Evolutionary conservation across 441 rosid genomes (phyloP).

Genomic region (Rhodomyrtus psidioides): DNA sequence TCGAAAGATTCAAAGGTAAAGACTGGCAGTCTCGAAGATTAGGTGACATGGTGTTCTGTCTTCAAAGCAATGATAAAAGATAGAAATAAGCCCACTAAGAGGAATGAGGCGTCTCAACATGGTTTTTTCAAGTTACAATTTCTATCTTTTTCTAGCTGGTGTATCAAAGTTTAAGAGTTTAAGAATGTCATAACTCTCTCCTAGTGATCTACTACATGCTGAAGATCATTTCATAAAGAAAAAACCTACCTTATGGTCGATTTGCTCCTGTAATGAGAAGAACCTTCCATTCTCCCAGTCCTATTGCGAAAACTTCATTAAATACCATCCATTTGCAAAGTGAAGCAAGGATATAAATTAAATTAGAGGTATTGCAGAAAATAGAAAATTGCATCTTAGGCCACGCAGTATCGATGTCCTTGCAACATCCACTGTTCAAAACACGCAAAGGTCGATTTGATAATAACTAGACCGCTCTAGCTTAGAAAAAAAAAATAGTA

Average conservation of each 20-base stretch:
- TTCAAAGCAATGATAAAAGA: neutral
- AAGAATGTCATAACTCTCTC: neutral
- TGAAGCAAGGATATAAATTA: neutral
- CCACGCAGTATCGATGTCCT: neutral
- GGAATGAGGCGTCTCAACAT: neutral
- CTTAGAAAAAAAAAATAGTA: neutral
- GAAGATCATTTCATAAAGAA: neutral
- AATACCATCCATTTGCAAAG: neutral
- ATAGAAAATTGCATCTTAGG: neutral
- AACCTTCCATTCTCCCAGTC: slow-evolving; percentile 56
- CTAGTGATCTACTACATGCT: neutral
- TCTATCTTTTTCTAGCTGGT: neutral
- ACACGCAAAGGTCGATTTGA: neutral
- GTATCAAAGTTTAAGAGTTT: neutral
- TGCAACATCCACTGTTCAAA: neutral
- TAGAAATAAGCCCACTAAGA: neutral
- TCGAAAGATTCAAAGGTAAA: neutral
- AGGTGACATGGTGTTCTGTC: neutral
- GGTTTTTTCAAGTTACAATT: neutral
- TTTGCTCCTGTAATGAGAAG: slow-evolving; percentile 75
- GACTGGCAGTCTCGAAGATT: neutral
- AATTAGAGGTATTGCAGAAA: neutral
- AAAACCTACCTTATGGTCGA: slow-evolving; percentile 63
- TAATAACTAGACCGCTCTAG: neutral
- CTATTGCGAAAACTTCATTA: slow-evolving; percentile 14